Evolutionary conservation across 1,284 basidiomycete genomes (phyloP), one percentile per base, ranked within the genome.

Genomic region (Golubevia sp.): DNA sequence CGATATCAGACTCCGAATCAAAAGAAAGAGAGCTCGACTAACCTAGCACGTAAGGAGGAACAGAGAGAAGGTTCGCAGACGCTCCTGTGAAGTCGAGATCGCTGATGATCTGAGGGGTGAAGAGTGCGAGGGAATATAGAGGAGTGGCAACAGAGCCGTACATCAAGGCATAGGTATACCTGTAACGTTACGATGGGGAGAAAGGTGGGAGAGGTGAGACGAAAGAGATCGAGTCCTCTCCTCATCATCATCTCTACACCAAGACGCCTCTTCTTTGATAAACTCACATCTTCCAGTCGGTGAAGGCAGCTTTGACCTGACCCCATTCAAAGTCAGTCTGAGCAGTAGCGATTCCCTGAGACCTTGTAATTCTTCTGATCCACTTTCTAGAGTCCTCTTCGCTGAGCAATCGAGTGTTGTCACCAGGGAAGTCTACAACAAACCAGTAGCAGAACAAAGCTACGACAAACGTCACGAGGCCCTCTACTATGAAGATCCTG

Each of bases 11-110:
- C n/a, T n/a, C n/a, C n/a, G n/a, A n/a, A n/a, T n/a, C n/a, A n/a
- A n/a, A n/a, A n/a, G n/a, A n/a, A n/a, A n/a, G n/a, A n/a, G n/a
- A n/a, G n/a, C n/a, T n/a, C n/a, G n/a, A n/a, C n/a, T n/a, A n/a
- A n/a, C n/a, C n/a, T 38, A 86, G 73, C 21, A 84, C 85, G 71
- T 86, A 87, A 20, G 86, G 84, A 64, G 73, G 62, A 18, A 71
- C 63, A 2, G 66, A 72, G 11, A 83, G 66, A 30, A 79, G 67
- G 61, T 79, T 81, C 21, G 76, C 72, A 24, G 68, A 61, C n/a
- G 77, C 68, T 25, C 72, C 67, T 2, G 61, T 63, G 48, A 66
- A 76, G 24, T 71, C 71, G 2, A 82, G 64, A 20, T 58, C 77
- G 2, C 63, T 64, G 59, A 81, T 82, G 59, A 82, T 77, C 2